Percentiles rank a stretch among this genome's conserved stretches.
phyloP scores from a whole-genome alignment of 306 rosid genomes.

The Parietaria judaica region DNA sequence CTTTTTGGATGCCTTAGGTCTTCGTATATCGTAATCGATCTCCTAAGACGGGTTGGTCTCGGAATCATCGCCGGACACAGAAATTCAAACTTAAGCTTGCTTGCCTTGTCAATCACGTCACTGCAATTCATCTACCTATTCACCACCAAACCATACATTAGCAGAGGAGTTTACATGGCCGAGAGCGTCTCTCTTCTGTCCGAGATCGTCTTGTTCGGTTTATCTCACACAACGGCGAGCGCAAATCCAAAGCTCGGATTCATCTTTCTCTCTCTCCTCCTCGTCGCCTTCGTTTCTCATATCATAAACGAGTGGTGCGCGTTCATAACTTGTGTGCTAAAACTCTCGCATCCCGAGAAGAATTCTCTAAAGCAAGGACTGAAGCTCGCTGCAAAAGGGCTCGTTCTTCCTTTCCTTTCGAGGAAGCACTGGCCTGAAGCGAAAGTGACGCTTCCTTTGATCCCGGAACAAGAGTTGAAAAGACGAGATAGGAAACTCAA shows the following conservation, averaged over 20 bases:
- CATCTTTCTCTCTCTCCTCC: slow-evolving; percentile 33
- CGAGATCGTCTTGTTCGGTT: slow-evolving; percentile 37
- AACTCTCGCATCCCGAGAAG: slow-evolving; percentile 36
- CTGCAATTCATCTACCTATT: slow-evolving; percentile 39
- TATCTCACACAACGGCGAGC: slow-evolving; percentile 21
- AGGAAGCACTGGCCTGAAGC: slow-evolving; percentile 40
- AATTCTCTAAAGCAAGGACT: slow-evolving; percentile 37
- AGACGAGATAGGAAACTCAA: slow-evolving; percentile 29
- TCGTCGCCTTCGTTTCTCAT: slow-evolving; percentile 39
- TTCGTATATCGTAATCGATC: slow-evolving; percentile 42
- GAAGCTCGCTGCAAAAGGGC: slow-evolving; percentile 47
- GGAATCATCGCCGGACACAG: slow-evolving; percentile 48
- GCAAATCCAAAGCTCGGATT: slow-evolving; percentile 26
- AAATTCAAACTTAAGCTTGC: slow-evolving; percentile 36
- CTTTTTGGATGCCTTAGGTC: slow-evolving; percentile 43
- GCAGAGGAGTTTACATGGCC: slow-evolving; percentile 37
- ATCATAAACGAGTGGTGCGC: slow-evolving; percentile 47
- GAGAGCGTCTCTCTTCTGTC: slow-evolving; percentile 48
- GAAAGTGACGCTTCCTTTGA: slow-evolving; percentile 23
- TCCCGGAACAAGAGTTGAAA: slow-evolving; percentile 30
- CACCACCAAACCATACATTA: slow-evolving; percentile 43
- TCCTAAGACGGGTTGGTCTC: slow-evolving; percentile 38
- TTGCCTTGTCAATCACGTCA: slow-evolving; percentile 38
- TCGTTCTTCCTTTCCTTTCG: slow-evolving; percentile 50
- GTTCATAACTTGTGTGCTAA: slow-evolving; percentile 27